phyloP scores from a whole-genome alignment of 306 rosid genomes.

The Trifolium dubium region DNA sequence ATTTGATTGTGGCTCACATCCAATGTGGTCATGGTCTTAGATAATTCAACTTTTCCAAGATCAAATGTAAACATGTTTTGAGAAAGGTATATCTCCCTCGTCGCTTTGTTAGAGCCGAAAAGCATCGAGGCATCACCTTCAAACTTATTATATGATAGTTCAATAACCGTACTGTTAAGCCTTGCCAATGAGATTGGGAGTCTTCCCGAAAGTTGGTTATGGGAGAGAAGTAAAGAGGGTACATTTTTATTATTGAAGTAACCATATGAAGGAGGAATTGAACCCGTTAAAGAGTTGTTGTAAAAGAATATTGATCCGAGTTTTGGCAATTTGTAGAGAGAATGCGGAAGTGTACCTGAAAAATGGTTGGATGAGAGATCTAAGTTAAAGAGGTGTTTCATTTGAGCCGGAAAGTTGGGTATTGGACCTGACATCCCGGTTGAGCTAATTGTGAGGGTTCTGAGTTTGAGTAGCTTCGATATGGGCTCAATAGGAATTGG shows the following conservation, averaged over 20 bases:
- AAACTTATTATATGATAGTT: slow-evolving; percentile 57
- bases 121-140: slow-evolving; percentile 59
- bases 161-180: slow-evolving; percentile 6
- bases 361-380: slow-evolving; percentile 1
- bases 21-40: slow-evolving; percentile 39
- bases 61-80: slow-evolving; percentile 52
- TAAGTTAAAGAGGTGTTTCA: slow-evolving; percentile 2
- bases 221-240: slow-evolving; percentile 45
- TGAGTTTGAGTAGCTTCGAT: slow-evolving; percentile 16
- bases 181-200: slow-evolving; percentile 50
- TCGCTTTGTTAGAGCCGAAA: slow-evolving; percentile 48
- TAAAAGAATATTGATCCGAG: background rate
- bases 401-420: background rate
- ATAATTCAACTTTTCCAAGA: slow-evolving; percentile 43
- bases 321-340: background rate
- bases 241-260: slow-evolving; percentile 17
- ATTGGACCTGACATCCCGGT: slow-evolving; percentile 13
- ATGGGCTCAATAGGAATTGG: background rate
- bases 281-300: slow-evolving; percentile 38
- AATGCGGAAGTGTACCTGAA: background rate
- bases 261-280: slow-evolving; percentile 54
- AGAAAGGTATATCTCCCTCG: slow-evolving; percentile 36
- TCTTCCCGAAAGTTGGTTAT: slow-evolving; percentile 56
- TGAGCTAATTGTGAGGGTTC: background rate
- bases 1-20: slow-evolving; percentile 58